These are phyloP conservation scores for Blastobotrys arbuscula DNA, from an alignment of 1,139 yeast species.

Conservation along the genomic window DNA sequence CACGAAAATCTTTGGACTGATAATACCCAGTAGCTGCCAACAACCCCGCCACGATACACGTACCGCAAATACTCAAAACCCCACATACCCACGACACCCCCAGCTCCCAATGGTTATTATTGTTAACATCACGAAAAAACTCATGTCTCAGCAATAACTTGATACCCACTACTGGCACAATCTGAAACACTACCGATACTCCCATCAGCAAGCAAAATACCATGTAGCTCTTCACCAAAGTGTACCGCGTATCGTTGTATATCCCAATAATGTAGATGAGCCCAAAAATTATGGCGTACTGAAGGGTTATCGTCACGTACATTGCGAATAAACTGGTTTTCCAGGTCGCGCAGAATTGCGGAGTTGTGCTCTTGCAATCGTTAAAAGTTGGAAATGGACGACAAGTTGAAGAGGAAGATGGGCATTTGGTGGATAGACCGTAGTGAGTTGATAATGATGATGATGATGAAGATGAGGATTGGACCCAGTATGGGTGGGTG, in stretches of 20 bases:
- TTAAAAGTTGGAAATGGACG: not conserved
- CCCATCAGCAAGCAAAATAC: conserved; percentile 17
- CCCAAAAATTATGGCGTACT: conserved; percentile 20
- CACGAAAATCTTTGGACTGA: not conserved
- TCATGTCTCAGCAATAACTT: conserved; percentile 18
- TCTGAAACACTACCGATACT: conserved; percentile 15
- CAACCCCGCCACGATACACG: not conserved
- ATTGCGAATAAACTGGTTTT: conserved; percentile 23
- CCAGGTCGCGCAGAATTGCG: conserved; percentile 15
- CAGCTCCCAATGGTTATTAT: conserved; percentile 20
- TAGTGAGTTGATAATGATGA: not conserved
- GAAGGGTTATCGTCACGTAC: conserved; percentile 24
- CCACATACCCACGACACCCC: conserved; percentile 19
- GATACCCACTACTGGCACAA: conserved; percentile 16
- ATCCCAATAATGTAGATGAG: conserved; percentile 8
- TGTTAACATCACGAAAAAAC: conserved; percentile 17
- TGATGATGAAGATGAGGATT: not conserved
- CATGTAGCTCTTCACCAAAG: conserved; percentile 20
- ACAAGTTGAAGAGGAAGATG: not conserved
- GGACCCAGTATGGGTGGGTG: not conserved
- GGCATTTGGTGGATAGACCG: not conserved
- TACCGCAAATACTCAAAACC: not conserved
- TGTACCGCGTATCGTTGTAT: conserved; percentile 13
- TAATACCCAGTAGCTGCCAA: not conserved
- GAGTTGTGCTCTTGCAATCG: conserved; percentile 2